Base-by-base conservation (phyloP, 78 protist species). In the Andalucia godoyi region DNA sequence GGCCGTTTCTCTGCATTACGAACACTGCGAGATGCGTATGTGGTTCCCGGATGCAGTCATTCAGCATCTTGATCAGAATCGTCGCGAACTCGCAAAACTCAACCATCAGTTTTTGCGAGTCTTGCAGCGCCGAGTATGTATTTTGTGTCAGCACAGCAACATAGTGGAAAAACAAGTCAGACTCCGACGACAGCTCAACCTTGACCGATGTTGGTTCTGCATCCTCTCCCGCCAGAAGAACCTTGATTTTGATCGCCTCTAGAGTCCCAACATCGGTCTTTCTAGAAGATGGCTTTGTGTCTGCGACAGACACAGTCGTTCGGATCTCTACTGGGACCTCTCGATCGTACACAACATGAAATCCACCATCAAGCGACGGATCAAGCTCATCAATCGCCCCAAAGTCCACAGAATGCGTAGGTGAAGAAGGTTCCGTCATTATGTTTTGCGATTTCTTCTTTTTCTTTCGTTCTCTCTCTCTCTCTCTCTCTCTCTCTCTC, bases 91-190 rank as follows among this genome's bases (percentile, higher is more conserved):
- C 68, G 2, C 40, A 0, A 15, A 71, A 60, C 10, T 58, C 66
- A 21, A 23, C 18, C 76, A 71, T 71, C 17, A 71, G 52, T 58
- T 71, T 59, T 30, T 71, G 76, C 23, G 50, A 54, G 3, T 54
- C 51, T 13, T 33, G 74, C 42, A 70, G 49, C 27, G 2, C 13
- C 30, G 4, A 13, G 49, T 27, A 70, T 8, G 42, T 32, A 13
- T 18, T 36, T 13, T 2, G 2, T 18, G 53, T 49, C 39, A 57
- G 29, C 34, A 6, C 4, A 5, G 37, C 32, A 23, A 64, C 57
- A 57, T 47, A 70, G 51, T 70, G 75, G 18, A 70, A 70, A 41
- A 70, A 70, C 12, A 70, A 29, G 59, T 70, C 75, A 2, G 59
- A 3, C 15, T 70, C 75, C 36, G 39, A 40, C 30, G 41, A n/a